These are phyloP conservation scores for Acer negundo DNA, from an alignment of 345 rosid genomes.

Conservation along the genomic window DNA sequence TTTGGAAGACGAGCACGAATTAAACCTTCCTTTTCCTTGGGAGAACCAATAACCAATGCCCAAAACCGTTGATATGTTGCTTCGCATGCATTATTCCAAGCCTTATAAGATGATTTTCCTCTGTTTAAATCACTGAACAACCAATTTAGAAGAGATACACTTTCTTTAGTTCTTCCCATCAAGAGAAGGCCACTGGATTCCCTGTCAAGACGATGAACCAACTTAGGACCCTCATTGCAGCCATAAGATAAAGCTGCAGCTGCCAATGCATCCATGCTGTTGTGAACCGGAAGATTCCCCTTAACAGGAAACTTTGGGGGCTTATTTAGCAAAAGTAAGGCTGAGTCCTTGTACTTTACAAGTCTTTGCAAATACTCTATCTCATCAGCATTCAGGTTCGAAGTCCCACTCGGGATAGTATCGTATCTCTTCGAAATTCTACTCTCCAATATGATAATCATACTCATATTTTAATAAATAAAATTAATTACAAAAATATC, in stretches of 20 bases:
- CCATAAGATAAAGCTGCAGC: conserved; percentile 89
- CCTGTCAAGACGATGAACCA: conserved; percentile 94
- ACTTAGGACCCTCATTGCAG: conserved; percentile 79
- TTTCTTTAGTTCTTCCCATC: conserved; percentile 83
- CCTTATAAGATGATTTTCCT: conserved; percentile 58
- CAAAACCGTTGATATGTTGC: conserved; percentile 73
- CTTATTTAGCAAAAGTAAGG: conserved; percentile 80
- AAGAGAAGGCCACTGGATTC: conserved; percentile 88
- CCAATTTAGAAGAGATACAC: conserved; percentile 61
- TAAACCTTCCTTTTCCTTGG: conserved; percentile 77
- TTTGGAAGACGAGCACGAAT: conserved; percentile 79
- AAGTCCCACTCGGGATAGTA: conserved; percentile 87
- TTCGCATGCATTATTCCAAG: conserved; percentile 76
- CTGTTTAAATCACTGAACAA: conserved; percentile 61
- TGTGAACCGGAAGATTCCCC: conserved; percentile 88
- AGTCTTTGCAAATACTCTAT: conserved; percentile 85
- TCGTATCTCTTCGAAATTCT: conserved; percentile 78
- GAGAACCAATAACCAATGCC: conserved; percentile 92
- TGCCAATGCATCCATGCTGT: conserved; percentile 96
- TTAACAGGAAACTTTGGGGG: conserved; percentile 90
- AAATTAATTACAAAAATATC: no score
- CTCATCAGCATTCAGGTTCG: conserved; percentile 90
- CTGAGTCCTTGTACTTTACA: conserved; percentile 87
- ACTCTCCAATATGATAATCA: no score
- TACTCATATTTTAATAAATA: no score